Percentiles rank a stretch among this genome's conserved stretches.
phyloP scores from a whole-genome alignment of 768 basidiomycete genomes.

The Goffeauzyma gilvescens region DNA sequence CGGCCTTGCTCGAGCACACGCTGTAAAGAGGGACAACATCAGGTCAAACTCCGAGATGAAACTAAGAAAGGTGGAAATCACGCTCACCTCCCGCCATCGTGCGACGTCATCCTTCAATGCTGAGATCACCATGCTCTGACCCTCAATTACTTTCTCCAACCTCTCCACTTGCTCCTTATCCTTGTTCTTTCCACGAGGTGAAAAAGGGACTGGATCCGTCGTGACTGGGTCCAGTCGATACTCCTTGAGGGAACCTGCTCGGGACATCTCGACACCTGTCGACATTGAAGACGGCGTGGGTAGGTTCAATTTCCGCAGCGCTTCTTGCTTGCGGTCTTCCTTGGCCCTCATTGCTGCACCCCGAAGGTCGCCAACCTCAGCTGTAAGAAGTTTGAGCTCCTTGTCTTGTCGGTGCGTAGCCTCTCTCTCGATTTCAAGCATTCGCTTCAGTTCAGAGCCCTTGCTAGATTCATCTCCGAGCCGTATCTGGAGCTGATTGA shows the following conservation, averaged over 20 bases:
- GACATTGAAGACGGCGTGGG: neutral
- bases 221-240: neutral
- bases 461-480: constrained; percentile 3
- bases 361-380: neutral
- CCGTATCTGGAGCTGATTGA: constrained; percentile 1
- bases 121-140: constrained; percentile 21
- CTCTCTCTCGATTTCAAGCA: constrained; percentile 1
- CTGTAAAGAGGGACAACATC: neutral
- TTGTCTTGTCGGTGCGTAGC: neutral
- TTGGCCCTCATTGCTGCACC: neutral
- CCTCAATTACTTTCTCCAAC: constrained; percentile 26
- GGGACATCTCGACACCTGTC: neutral
- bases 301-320: neutral
- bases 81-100: constrained; percentile 23
- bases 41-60: neutral
- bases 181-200: neutral
- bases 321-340: neutral
- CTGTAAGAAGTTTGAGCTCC: neutral
- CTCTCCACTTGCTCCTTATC: constrained; percentile 21
- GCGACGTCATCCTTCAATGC: constrained; percentile 26
- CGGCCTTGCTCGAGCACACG: constrained; percentile 16
- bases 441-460: neutral
- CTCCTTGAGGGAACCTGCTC: constrained; percentile 1
- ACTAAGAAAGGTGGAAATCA: neutral
- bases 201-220: neutral